phyloP scores from a whole-genome alignment of 345 rosid species.

The Mallotus nudiflorus region DNA sequence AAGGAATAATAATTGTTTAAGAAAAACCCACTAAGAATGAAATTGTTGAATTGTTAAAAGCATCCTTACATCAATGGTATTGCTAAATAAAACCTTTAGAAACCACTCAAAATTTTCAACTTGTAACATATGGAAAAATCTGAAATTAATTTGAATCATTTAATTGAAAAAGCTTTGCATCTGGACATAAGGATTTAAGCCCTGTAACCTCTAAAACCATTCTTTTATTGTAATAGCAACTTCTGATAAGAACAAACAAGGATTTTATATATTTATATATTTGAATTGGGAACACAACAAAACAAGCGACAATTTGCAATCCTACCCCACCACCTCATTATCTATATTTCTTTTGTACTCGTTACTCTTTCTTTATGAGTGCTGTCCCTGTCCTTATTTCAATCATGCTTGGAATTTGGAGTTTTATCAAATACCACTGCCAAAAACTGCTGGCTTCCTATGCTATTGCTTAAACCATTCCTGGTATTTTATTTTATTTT shows the following conservation, averaged over 20 bases:
- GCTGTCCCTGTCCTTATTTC: not conserved
- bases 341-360: not conserved
- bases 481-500: too few species aligned
- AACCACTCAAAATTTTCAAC: not conserved
- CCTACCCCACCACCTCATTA: not conserved
- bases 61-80: too few species aligned
- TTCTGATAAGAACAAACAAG: not conserved
- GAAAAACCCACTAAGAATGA: too few species aligned
- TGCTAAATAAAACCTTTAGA: too few species aligned
- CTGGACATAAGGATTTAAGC: too few species aligned
- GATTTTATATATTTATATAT: too few species aligned
- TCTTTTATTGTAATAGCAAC: not conserved
- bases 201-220: not conserved
- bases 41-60: too few species aligned
- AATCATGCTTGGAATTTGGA: conserved; percentile 3
- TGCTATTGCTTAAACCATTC: not conserved
- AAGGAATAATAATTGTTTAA: too few species aligned
- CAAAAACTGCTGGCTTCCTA: not conserved
- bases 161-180: too few species aligned
- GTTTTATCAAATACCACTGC: not conserved
- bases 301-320: not conserved
- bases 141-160: not conserved
- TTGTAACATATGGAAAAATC: not conserved
- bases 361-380: not conserved
- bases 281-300: too few species aligned